phyloP scores from a whole-genome alignment of 2,329 filamentous ascomycete species.

The Arthroderma uncinatum region DNA sequence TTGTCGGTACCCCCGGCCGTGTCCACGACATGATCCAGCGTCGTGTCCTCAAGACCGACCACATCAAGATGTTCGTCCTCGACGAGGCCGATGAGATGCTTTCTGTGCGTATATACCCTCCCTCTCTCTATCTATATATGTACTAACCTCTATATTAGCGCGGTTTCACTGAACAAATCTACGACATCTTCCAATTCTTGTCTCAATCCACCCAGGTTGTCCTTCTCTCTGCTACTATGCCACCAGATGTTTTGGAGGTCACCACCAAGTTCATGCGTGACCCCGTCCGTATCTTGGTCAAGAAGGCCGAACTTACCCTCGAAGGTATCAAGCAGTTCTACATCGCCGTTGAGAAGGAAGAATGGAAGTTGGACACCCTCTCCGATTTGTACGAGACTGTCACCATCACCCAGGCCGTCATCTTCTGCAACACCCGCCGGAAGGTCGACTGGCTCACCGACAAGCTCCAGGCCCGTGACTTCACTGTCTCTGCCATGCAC shows the following conservation, averaged over 20 bases:
- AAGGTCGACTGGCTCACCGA: slow-evolving; percentile 99
- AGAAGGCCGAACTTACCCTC: slow-evolving; percentile 98
- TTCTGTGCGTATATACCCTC: slow-evolving; percentile 22
- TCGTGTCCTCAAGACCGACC: slow-evolving; percentile 88
- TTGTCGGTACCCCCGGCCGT: slow-evolving; percentile 95
- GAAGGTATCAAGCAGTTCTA: slow-evolving; percentile 99
- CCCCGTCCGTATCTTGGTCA: slow-evolving; percentile 96
- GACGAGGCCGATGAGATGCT: slow-evolving; percentile 99
- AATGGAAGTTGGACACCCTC: slow-evolving; percentile 99
- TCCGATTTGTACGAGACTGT: slow-evolving; percentile 98
- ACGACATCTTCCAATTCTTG: slow-evolving; percentile 99
- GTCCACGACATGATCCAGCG: slow-evolving; percentile 99
- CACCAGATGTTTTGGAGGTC: slow-evolving; percentile 96
- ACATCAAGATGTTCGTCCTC: slow-evolving; percentile 99
- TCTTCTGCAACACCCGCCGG: slow-evolving; percentile 99
- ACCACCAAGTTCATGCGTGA: slow-evolving; percentile 99
- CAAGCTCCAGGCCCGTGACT: slow-evolving; percentile 90
- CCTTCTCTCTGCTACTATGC: slow-evolving; percentile 95
- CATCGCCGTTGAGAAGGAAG: slow-evolving; percentile 99
- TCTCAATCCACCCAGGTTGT: slow-evolving; percentile 98
- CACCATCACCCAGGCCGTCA: slow-evolving; percentile 98
- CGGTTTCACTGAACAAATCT: slow-evolving; percentile 99
- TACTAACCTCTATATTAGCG: slow-evolving; percentile 45
- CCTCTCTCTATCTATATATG: background rate
- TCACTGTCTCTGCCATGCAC: slow-evolving; percentile 97